Evolutionary conservation across 2,329 filamentous ascomycete genomes (phyloP), one percentile per base, ranked within the genome.

Genomic region (Fusarium graminum): DNA sequence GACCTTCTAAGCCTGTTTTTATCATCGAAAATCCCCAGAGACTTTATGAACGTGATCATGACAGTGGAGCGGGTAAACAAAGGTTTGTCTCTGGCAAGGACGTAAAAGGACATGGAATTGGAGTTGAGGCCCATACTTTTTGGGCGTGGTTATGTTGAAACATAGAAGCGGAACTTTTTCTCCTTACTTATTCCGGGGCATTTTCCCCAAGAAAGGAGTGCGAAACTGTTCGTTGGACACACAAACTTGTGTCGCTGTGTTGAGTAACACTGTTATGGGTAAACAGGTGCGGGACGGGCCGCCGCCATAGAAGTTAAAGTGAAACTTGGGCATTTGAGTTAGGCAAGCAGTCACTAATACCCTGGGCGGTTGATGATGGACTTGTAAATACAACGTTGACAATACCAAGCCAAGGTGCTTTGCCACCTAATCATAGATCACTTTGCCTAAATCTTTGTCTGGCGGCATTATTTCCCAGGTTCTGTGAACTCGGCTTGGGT

Each of bases 1-100:
- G 86, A 93, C 91, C 52, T 93, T 93, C 74, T 93, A 80, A 74
- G 46, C 44, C 51, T 44, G 36, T 44, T 52, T 32, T 65, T 62
- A 59, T 34, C 44, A 50, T 47, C 47, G 28, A 44, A 4, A 57
- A 34, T 58, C 55, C 50, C 32, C 40, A 46, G 30, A 60, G 53
- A 64, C 62, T 49, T 74, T 72, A 72, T 72, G 63, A 71, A 72
- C 60, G 69, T 58, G 71, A 73, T 59, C 71, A 73, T 50, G 71
- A 73, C 51, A 64, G 62, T 68, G 60, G 52, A 65, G 55, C 55
- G 49, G 52, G 36, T 28, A 46, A 49, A 51, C 52, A 47, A 56
- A 61, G 42, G 34, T 47, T 63, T 40, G 52, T 67, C 70, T 63
- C 43, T 57, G 43, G 38, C 49, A 55, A 63, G 46, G 66, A 71